Conservation (phyloP, 176 grass and related monocot genomes). For the Canna indica region DNA sequence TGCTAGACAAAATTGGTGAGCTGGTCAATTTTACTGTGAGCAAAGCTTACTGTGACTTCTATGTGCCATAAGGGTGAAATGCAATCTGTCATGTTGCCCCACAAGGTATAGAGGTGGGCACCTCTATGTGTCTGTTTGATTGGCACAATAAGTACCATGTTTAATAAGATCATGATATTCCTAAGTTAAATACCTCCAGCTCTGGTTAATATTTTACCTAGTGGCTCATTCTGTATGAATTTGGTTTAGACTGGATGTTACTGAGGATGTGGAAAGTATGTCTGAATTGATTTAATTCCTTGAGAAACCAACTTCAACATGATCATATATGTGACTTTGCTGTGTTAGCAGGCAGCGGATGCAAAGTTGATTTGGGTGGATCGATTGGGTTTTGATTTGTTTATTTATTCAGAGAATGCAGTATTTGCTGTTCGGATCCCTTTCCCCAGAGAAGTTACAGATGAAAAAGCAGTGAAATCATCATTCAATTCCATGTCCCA, state of each 20-base stretch:
- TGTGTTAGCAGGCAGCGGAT: slow-evolving; percentile 36
- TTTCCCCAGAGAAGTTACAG: slow-evolving; percentile 68
- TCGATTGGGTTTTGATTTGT: slow-evolving; percentile 69
- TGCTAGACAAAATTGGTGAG: no score
- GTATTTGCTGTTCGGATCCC: slow-evolving; percentile 61
- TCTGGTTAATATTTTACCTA: no score
- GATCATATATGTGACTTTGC: slow-evolving; percentile 4
- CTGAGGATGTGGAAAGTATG: no score
- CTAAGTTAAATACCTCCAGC: no score
- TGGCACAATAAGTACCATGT: background rate
- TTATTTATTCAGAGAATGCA: slow-evolving; percentile 46
- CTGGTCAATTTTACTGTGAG: no score
- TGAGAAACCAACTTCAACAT: no score
- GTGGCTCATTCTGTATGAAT: no score
- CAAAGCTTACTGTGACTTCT: no score
- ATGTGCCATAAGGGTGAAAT: no score
- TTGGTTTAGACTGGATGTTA: no score
- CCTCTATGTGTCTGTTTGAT: background rate
- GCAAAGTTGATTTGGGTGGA: slow-evolving; percentile 94
- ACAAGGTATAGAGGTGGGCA: background rate
- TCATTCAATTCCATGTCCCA: slow-evolving; percentile 95
- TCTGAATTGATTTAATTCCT: no score
- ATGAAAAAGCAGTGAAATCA: slow-evolving; percentile 80
- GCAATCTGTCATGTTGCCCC: background rate
- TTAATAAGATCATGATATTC: background rate